phyloP scores from a whole-genome alignment of 768 basidiomycete genomes.

The Mycena rosella region DNA sequence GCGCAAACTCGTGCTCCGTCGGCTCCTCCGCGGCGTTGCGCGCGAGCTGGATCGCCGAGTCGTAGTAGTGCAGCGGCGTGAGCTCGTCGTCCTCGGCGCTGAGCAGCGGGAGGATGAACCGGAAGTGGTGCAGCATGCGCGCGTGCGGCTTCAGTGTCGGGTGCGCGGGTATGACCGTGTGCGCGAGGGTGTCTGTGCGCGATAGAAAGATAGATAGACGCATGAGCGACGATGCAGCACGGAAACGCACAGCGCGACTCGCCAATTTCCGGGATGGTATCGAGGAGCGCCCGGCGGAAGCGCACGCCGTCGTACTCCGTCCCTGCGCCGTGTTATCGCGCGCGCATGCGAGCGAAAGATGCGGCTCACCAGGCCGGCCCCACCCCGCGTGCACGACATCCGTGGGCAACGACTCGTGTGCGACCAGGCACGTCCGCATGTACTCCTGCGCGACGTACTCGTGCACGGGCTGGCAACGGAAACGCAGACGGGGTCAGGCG shows the following conservation, averaged over 20 bases:
- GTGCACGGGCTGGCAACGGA: constrained; percentile 65
- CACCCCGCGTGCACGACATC: constrained; percentile 78
- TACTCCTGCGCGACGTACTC: constrained; percentile 81
- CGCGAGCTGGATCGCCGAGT: constrained; percentile 80
- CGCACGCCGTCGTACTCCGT: constrained; percentile 70
- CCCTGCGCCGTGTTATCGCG: constrained; percentile 48
- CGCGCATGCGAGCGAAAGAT: background rate
- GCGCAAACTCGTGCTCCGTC: constrained; percentile 74
- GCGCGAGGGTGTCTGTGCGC: constrained; percentile 72
- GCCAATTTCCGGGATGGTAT: constrained; percentile 81
- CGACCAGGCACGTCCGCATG: constrained; percentile 77
- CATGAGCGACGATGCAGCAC: constrained; percentile 3
- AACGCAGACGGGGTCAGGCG: background rate
- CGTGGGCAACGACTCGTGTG: constrained; percentile 79
- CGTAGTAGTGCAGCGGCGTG: constrained; percentile 80
- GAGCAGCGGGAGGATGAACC: constrained; percentile 77
- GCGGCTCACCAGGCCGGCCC: constrained; percentile 74
- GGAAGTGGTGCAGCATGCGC: constrained; percentile 85
- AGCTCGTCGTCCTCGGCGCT: constrained; percentile 72
- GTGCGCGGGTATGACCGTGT: constrained; percentile 78
- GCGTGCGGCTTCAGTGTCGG: constrained; percentile 78
- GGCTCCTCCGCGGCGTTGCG: constrained; percentile 71
- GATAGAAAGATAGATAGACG: too few species aligned
- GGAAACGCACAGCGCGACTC: constrained; percentile 41
- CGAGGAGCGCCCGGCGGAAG: constrained; percentile 77